Conservation (phyloP, 352 stramenopile species). For the Sclerospora graminicola region DNA sequence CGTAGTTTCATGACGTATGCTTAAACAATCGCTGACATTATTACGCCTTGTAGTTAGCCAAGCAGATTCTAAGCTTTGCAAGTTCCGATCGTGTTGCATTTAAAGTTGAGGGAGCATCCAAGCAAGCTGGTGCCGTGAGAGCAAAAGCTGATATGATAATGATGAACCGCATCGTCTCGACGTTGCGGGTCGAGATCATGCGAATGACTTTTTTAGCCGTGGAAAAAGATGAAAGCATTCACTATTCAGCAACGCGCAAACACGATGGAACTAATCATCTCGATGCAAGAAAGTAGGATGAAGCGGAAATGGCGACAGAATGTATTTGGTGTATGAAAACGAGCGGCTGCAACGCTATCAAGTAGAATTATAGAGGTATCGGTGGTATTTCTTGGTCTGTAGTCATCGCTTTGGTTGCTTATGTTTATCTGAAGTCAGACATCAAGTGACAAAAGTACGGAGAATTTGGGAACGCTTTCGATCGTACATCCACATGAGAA, state of each 20-base stretch:
- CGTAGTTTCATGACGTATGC: too few species aligned
- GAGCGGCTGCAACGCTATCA: conserved; percentile 53
- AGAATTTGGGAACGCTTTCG: conserved; percentile 40
- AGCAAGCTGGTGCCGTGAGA: conserved; percentile 65
- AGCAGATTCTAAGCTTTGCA: conserved; percentile 63
- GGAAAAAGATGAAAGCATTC: conserved; percentile 57
- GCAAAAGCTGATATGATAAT: conserved; percentile 73
- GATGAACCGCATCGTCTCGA: conserved; percentile 77
- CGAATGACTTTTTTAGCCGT: conserved; percentile 72
- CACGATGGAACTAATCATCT: conserved; percentile 52
- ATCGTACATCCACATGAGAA: conserved; percentile 36
- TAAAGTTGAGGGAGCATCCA: conserved; percentile 63
- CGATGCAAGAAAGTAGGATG: conserved; percentile 55
- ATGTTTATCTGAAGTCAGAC: too few species aligned
- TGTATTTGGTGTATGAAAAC: conserved; percentile 54
- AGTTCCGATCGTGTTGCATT: conserved; percentile 72
- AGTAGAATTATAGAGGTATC: conserved; percentile 36
- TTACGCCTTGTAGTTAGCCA: conserved; percentile 31
- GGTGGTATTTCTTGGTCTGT: too few species aligned
- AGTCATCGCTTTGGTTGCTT: too few species aligned
- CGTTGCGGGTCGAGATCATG: conserved; percentile 46
- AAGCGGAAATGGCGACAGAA: conserved; percentile 31
- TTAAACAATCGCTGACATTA: too few species aligned
- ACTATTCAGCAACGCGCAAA: conserved; percentile 32
- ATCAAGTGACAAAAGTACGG: conserved; percentile 34